Conservation (phyloP, 208 protist species). For the Trypanosoma brucei region DNA sequence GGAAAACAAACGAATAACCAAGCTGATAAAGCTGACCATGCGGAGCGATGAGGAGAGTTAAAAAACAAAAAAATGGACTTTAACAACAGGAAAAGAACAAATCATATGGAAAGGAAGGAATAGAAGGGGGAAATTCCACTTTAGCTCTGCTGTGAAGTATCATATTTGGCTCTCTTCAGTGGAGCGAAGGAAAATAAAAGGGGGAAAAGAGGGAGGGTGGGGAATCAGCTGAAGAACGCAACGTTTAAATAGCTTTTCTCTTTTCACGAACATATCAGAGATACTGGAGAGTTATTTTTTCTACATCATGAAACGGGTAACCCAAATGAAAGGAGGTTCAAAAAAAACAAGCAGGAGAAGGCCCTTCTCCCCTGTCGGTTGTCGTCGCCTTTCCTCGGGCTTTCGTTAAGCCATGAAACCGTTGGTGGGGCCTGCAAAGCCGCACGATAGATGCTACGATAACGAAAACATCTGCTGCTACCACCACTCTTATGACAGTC, state of each 20-base stretch:
- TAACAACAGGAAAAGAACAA: background rate
- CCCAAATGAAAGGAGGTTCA: background rate
- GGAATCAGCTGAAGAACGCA: background rate
- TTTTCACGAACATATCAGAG: background rate
- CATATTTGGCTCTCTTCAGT: no score
- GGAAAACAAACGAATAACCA: background rate
- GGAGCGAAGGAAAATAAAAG: no score
- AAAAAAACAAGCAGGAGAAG: background rate
- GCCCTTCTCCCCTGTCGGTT: background rate
- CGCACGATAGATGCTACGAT: no score
- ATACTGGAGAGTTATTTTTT: constrained; percentile 1
- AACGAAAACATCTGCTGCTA: no score
- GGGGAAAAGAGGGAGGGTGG: background rate
- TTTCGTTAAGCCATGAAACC: no score
- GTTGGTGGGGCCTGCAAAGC: no score
- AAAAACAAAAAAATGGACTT: no score
- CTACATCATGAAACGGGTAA: background rate
- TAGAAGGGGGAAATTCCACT: background rate
- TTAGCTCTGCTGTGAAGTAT: no score
- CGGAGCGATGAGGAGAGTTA: no score
- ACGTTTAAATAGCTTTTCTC: background rate
- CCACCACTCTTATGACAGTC: no score
- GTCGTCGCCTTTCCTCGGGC: background rate
- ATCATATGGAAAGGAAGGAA: background rate
- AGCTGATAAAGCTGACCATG: background rate